Base-by-base conservation (phyloP, 2,329 filamentous ascomycete species). In the Fusarium chlamydosporum region DNA sequence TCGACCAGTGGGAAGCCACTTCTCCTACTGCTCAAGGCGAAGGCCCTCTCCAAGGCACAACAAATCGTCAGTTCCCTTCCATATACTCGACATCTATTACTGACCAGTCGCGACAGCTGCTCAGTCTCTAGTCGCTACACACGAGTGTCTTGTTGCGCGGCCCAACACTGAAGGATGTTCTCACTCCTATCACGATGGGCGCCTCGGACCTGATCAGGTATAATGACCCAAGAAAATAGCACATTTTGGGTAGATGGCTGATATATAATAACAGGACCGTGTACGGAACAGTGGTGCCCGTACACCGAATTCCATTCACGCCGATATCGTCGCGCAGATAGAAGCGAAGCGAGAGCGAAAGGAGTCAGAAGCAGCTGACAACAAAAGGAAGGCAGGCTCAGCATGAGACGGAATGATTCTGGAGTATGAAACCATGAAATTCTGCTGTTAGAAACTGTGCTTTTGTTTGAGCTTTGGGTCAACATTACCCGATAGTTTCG, bases 61-160 rank as follows among this genome's bases (percentile, higher is more conserved):
- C 59, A 13, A 18, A 38, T 20, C 45, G 70, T 72, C 46, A 3
- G 67, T 48, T 34, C 26, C 7, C 11, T 15, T 37, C 11, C 2
- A 23, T 40, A 34, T 16, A 4, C 2, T 7, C n/a, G 6, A 13
- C 7, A 3, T 4, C 7, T 12, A 0, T 13, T 18, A 23, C 48
- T 64, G n/a, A 61, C 7, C 13, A 8, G 2, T 0, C 18, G 16
- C 7, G 15, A 20, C n/a, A 58, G 52, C 55, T 11, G 54, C 75
- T 0, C 75, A 75, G 18, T 72, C 75, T 15, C 62, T 77, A 3
- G 57, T 76, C 13, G 51, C 70, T 11, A 73, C 70, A 35, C 75
- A 76, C 33, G 57, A 68, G 4, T 76, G 74, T 20, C 69, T 77
- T 34, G 64, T 67, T 10, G 65, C 70, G 4, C 65, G 52, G 7